phyloP scores from a whole-genome alignment of 2,329 filamentous ascomycete species.

The Hypoxylon sp. region DNA sequence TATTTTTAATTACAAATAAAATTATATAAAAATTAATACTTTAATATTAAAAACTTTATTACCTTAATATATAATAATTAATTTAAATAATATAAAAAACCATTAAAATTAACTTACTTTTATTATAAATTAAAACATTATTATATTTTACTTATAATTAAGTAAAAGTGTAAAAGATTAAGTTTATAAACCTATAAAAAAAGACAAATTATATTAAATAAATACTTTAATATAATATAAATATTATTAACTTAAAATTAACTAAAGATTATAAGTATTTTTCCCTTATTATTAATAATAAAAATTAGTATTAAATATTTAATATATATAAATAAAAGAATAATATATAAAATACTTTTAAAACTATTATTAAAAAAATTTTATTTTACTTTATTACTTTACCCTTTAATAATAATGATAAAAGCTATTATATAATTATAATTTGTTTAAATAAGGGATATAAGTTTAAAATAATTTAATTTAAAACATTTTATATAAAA shows the following conservation, averaged over 20 bases:
- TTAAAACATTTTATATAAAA: background rate
- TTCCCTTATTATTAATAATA: background rate
- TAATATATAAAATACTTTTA: background rate
- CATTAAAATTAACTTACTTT: background rate
- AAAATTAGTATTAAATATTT: no score
- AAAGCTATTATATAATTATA: background rate
- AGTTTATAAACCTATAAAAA: no score
- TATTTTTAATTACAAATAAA: background rate
- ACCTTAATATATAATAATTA: background rate
- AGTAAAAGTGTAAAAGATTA: background rate
- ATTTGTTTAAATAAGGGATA: background rate
- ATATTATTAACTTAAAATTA: background rate
- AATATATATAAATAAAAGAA: constrained; percentile 2
- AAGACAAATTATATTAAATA: no score
- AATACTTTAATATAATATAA: no score
- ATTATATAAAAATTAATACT: background rate
- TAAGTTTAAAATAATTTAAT: no score
- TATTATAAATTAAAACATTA: background rate
- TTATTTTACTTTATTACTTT: no score
- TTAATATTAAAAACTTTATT: background rate
- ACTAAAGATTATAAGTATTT: background rate
- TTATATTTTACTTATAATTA: background rate
- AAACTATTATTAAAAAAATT: no score
- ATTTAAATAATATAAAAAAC: no score
- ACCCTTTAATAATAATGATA: background rate